Evolutionary conservation across 2,329 filamentous ascomycete species (phyloP), one percentile per base, ranked within the genome.

Genomic region (Sarocladiaceae sp.): DNA sequence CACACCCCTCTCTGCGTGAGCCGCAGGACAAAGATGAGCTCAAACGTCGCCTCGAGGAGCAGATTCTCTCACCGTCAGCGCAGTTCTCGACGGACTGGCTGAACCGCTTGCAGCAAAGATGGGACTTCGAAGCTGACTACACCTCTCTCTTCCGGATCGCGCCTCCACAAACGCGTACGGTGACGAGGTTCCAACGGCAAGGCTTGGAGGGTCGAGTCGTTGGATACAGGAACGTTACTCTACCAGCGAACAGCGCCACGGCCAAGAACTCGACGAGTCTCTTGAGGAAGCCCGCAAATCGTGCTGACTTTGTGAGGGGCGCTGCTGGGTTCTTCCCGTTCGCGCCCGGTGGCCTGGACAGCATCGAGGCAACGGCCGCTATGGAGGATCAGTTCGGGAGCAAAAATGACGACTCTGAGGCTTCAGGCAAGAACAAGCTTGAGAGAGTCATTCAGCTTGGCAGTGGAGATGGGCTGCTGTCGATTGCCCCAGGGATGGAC

Each of bases 201-300:
- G 93, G 93, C 5, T 74, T 97, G 12, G 89, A 97, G 65, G 93
- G 93, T 18, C 79, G 85, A 43, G 91, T 98, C 19, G 95, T 88
- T 7, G 90, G 90, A 42, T 97, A 98, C 64, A 85, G 83, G 58
- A 93, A 96, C 61, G 87, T 97, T 42, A 96, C 93, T 1, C 82
- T 97, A 7, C 88, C 91, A 4, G 88, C 88, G 26, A 86, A 82
- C 56, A 94, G 85, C 55, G 88, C 86, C 13, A 43, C 40, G 26
- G 91, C 89, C 39, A 98, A 96, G 67, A 95, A 95, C 58, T 96
- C 89, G 3, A 97, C 90, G 0, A 95, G 89, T 4, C 72, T 96
- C 32, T 70, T 86, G 13, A 79, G 93, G 35, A 94, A 94, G 58
- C 91, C 91, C 3, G 91, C 88, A 12, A 83, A 81, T 46, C 79